Evolutionary conservation across 352 stramenopile species (phyloP).

Genomic region (Globisporangium echinulatum): DNA sequence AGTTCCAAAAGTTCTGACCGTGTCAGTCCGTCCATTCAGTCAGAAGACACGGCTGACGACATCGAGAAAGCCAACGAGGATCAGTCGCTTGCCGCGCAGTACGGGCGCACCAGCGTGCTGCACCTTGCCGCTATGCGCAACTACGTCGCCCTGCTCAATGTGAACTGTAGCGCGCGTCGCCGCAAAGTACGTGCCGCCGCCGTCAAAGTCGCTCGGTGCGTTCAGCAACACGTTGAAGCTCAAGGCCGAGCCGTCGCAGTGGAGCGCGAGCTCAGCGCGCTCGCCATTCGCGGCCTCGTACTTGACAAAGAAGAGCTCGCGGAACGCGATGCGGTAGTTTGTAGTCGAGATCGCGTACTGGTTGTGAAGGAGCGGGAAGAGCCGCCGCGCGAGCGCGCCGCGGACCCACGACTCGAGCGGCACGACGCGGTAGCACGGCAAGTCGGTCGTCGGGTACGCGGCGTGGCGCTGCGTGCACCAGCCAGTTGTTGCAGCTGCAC

Average conservation of each 20-base stretch:
- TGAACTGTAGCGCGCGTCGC: slow-evolving; percentile 54
- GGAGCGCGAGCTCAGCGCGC: slow-evolving; percentile 75
- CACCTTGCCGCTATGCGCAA: slow-evolving; percentile 90
- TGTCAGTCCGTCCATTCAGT: neutral
- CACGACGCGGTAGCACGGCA: slow-evolving; percentile 69
- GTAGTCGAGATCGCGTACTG: slow-evolving; percentile 32
- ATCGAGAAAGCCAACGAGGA: slow-evolving; percentile 93
- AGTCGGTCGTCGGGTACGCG: slow-evolving; percentile 80
- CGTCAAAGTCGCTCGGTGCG: slow-evolving; percentile 70
- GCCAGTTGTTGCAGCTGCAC: slow-evolving; percentile 28
- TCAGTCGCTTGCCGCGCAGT: slow-evolving; percentile 71
- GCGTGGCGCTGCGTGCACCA: slow-evolving; percentile 78
- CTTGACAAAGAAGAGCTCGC: slow-evolving; percentile 86
- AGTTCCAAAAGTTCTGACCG: slow-evolving; percentile 58
- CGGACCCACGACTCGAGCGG: slow-evolving; percentile 64
- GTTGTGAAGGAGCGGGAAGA: slow-evolving; percentile 55
- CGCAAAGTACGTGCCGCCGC: slow-evolving; percentile 92
- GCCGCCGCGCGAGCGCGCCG: slow-evolving; percentile 26
- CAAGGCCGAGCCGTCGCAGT: slow-evolving; percentile 92
- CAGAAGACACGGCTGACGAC: slow-evolving; percentile 43
- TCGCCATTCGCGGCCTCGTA: slow-evolving; percentile 64
- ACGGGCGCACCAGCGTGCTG: slow-evolving; percentile 88
- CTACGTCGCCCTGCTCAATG: slow-evolving; percentile 78
- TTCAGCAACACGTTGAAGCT: slow-evolving; percentile 94
- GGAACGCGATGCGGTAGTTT: slow-evolving; percentile 55